Evolutionary conservation across 1,139 yeast genomes (phyloP), one percentile per base, ranked within the genome.

Genomic region (Kurtzmaniella quercitrusa): DNA sequence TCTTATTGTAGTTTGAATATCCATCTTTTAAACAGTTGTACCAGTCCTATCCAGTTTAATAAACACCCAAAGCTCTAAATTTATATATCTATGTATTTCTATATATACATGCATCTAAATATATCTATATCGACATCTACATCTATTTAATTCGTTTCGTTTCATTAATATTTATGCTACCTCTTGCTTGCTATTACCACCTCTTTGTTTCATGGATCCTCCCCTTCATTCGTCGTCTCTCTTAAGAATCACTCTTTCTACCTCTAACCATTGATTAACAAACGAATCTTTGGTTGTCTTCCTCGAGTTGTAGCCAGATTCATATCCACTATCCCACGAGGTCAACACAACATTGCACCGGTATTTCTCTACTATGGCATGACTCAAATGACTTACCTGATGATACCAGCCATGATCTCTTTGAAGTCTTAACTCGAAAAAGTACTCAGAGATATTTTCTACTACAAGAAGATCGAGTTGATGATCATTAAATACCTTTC

Each of bases 311-410:
- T 54, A 62, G 1, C 75, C 75, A 34, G 52, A 54, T 36, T 70
- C 74, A 49, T 57, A 66, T 2, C 50, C 47, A 14, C 46, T 46
- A 45, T 64, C 68, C 63, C 70, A 69, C n/a, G 66, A 58, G 1
- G 68, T 62, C 3, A 66, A 55, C 7, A 71, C 44, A 3, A 69
- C 53, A 38, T 64, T 63, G 46, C 73, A 68, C 19, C 48, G 46
- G 46, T 53, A 69, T 41, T 49, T 57, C 1, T 18, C 42, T 42
- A 51, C 50, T 10, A 61, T 46, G 4, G 39, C 29, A 16, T 48
- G 45, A 12, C 59, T n/a, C 10, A 52, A n/a, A 14, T 41, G 45
- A 33, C 40, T 43, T n/a, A 65, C 27, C 14, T 45, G 49, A 9
- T 38, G 29, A 44, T 60, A 66, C 43, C 53, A 53, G 25, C 34